Conservation (phyloP, 208 protist species). For the Crithidia expoeki region DNA sequence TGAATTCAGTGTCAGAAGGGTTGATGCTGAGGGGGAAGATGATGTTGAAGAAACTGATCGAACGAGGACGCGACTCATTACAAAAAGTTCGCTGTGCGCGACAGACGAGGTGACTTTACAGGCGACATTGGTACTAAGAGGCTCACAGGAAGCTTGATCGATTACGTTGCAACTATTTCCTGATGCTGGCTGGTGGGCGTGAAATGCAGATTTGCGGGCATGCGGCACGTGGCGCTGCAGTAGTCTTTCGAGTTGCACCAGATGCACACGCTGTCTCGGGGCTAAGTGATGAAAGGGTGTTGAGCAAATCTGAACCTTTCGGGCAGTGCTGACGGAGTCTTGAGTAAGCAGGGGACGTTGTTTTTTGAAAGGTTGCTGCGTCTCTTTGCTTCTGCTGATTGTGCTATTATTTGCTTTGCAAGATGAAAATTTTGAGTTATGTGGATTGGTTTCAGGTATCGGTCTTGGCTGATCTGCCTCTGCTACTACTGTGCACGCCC, state of each 20-base stretch:
- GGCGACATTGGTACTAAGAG: not conserved
- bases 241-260: constrained; percentile 23
- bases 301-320: constrained; percentile 9
- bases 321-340: too few species aligned
- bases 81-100: constrained; percentile 10
- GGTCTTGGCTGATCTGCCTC: not conserved
- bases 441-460: too few species aligned
- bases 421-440: too few species aligned
- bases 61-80: constrained; percentile 24
- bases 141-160: too few species aligned
- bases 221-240: constrained; percentile 17
- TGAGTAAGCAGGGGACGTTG: too few species aligned
- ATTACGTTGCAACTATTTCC: not conserved
- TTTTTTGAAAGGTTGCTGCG: too few species aligned
- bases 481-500: not conserved
- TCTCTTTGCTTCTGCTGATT: too few species aligned
- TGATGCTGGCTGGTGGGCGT: not conserved
- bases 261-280: constrained; percentile 17
- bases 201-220: not conserved
- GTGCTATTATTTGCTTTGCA: too few species aligned
- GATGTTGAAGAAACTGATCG: not conserved
- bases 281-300: constrained; percentile 7
- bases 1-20: not conserved
- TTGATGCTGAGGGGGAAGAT: not conserved
- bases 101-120: not conserved